These are phyloP conservation scores for Fusarium decemcellulare DNA, from an alignment of 2,329 filamentous ascomycete species.

Conservation along the genomic window DNA sequence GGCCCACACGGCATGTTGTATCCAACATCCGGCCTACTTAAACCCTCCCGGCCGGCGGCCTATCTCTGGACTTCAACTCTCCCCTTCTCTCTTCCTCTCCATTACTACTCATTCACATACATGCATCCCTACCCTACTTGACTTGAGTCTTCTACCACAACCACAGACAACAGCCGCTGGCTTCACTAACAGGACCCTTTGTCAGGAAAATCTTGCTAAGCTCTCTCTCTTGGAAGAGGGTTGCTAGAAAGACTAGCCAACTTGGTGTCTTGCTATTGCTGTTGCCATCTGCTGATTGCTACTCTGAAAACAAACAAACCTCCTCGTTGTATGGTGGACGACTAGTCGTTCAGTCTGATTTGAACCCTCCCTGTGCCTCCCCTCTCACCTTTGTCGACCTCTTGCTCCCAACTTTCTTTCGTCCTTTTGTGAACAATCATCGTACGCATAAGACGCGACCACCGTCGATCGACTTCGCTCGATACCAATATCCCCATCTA, in stretches of 20 bases:
- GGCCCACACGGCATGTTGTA: conserved; percentile 29
- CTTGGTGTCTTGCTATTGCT: conserved; percentile 44
- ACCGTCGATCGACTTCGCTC: conserved; percentile 20
- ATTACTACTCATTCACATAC: conserved; percentile 9
- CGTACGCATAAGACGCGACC: not conserved
- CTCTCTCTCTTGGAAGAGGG: conserved; percentile 34
- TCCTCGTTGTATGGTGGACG: conserved; percentile 17
- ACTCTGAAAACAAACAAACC: conserved; percentile 3
- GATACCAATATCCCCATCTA: conserved; percentile 17
- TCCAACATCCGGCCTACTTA: conserved; percentile 32
- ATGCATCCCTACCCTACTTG: conserved; percentile 12
- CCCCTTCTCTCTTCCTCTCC: not conserved
- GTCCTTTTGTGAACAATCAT: conserved; percentile 16
- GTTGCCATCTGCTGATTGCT: conserved; percentile 41
- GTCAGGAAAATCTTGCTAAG: conserved; percentile 44
- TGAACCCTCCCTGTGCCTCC: conserved; percentile 10
- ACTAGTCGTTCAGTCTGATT: conserved; percentile 17
- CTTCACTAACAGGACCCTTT: conserved; percentile 39
- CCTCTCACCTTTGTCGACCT: conserved; percentile 10
- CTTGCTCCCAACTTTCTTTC: conserved; percentile 1
- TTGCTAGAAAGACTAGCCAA: conserved; percentile 45
- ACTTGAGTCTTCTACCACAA: conserved; percentile 21
- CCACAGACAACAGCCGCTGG: conserved; percentile 35
- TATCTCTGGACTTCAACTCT: conserved; percentile 20
- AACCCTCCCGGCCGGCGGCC: conserved; percentile 31